A percentile compares a stretch with the other conserved stretches of the same genome.
Conservation (phyloP, 2,329 filamentous ascomycete species). For the Aspergillus candidus region DNA sequence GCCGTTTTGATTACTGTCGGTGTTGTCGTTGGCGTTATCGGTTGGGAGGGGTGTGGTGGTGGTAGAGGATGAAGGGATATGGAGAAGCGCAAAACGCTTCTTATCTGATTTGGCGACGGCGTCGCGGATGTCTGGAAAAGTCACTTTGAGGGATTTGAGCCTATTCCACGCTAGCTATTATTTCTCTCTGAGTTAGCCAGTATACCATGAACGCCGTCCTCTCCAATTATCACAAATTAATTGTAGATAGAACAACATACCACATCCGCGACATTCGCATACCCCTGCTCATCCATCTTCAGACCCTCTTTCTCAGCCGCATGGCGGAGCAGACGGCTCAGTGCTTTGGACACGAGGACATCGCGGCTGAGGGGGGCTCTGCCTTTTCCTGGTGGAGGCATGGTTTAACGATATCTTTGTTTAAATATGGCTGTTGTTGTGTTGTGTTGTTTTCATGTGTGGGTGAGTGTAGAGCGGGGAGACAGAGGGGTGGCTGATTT, state of each 20-base stretch:
- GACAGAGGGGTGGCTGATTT: too few species aligned
- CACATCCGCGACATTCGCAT: slow-evolving; percentile 54
- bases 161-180: slow-evolving; percentile 53
- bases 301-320: slow-evolving; percentile 56
- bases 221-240: too few species aligned
- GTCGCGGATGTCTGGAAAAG: slow-evolving; percentile 64
- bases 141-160: slow-evolving; percentile 64
- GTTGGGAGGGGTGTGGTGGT: slow-evolving; percentile 4
- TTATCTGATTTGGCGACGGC: slow-evolving; percentile 76
- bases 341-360: slow-evolving; percentile 37
- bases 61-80: slow-evolving; percentile 30
- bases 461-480: too few species aligned
- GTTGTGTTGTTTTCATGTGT: too few species aligned
- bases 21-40: background rate
- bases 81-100: slow-evolving; percentile 78
- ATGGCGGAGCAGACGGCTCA: slow-evolving; percentile 52
- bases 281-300: slow-evolving; percentile 53
- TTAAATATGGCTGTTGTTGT: too few species aligned
- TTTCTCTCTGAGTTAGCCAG: background rate
- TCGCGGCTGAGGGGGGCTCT: slow-evolving; percentile 22
- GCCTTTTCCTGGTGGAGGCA: slow-evolving; percentile 5
- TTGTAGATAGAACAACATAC: too few species aligned
- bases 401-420: background rate
- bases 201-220: too few species aligned
- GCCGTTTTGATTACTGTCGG: slow-evolving; percentile 21